Base-by-base conservation (phyloP, 768 basidiomycete species). In the Melanogaster broomeanus region DNA sequence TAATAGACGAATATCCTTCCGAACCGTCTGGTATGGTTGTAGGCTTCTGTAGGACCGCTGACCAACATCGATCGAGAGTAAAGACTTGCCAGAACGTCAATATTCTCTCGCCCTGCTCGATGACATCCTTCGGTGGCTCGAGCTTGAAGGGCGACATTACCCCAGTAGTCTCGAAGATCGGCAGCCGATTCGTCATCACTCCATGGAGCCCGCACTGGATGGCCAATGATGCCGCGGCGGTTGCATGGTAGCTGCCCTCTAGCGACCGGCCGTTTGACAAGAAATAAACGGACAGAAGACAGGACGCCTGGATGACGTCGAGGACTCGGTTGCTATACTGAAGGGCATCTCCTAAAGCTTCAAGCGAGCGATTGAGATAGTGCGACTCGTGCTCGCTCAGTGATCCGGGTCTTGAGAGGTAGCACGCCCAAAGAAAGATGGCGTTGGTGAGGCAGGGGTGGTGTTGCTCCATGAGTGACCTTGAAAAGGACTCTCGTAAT, bases 71-170 rank as follows among this genome's bases (percentile, higher is more conserved):
- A 67, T 93, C 90, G 56, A 91, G 73, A 60, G 82, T 81, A 68
- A 84, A 93, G 11, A 88, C 87, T 63, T 90, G 87, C 90, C 90
- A 93, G 59, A 93, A 93, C 0, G 88, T 78, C 34, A 84, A 67
- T 49, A 90, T 83, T 37, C 87, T 76, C 62, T 90, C 87, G 42
- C 84, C 86, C 40, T 85, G 83, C 57, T 83, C 81, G 42, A 84
- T 66, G 35, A 77, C 71, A 56, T 79, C 79, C 62, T 81, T 81
- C 2, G 80, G 71, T 3, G 83, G 85, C 40, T 82, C 82, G 43
- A 84, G 71, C 38, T 81, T 77, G 53, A 77, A 77, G 4, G 61
- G 51, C 5, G 64, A 37, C 48, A 69, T 62, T 12, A 74, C 62
- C 8, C 72, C 70, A 28, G 61, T 64, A 55, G 58, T 73, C 52